Base-by-base conservation (phyloP, 148 eudicot genomes). In the Silene conica region DNA sequence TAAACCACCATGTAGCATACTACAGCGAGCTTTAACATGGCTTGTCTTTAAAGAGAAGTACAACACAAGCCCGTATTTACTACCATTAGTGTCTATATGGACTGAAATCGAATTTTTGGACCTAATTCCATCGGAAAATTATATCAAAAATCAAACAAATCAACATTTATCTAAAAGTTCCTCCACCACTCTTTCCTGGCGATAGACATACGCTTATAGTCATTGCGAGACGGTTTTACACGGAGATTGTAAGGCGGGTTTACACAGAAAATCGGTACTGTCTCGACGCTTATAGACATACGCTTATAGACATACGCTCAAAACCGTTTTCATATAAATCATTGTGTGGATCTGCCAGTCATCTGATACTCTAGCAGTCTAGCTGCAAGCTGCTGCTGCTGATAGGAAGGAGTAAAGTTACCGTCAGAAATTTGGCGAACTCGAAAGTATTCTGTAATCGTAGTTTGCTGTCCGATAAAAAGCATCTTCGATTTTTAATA, bases 11-110 rank as follows among this genome's bases (percentile, higher is more conserved):
- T 58, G 69, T 56, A 38, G 5, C 69, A 65, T 38, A 65, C 48
- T 65, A 69, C 74, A 62, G 57, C 20, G 46, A 78, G 66, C 58
- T 76, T 74, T 67, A 8, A n/a, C 67, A 63, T 57, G 86, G 79
- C 91, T 92, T 90, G 70, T 77, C 93, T 89, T 90, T 78, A 78
- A 90, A 90, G 88, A 88, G 84, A 90, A 72, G 93, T 50, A 50
- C 16, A 48, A 74, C 77, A 70, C 52, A 67, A 68, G 80, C 80
- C 87, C 77, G 65, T 77, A 79, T 85, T 88, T 82, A 69, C 73
- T 79, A 80, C 58, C n/a, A n/a, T n/a, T n/a, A n/a, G n/a, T n/a
- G n/a, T n/a, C n/a, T 81, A 82, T 81, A 21, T 72, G 73, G 84
- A 80, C 74, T 83, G 59, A 46, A 74, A 72, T 74, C 78, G 62